These are phyloP conservation scores for Arachis monticola DNA, from an alignment of 331 rosid species.

Conservation along the genomic window DNA sequence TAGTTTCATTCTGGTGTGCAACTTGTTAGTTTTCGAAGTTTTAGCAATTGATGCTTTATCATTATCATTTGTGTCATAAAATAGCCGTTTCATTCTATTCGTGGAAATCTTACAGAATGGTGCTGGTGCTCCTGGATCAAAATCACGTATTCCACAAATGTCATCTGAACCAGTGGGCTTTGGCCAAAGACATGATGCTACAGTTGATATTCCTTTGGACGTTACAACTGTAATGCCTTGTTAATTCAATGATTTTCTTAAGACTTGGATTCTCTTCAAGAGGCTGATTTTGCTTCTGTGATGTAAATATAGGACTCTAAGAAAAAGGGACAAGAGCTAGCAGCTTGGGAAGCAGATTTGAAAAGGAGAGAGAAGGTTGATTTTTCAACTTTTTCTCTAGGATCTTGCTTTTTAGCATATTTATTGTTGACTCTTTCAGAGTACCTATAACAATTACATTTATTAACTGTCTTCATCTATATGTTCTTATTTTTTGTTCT, in stretches of 20 bases:
- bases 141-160: slow-evolving; percentile 68
- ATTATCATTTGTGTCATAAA: slow-evolving; percentile 15
- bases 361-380: slow-evolving; percentile 81
- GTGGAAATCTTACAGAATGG: slow-evolving; percentile 66
- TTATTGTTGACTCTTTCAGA: not conserved
- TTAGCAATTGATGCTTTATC: slow-evolving; percentile 22
- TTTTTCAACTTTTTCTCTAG: slow-evolving; percentile 1
- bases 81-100: slow-evolving; percentile 17
- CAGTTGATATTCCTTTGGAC: slow-evolving; percentile 90
- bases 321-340: slow-evolving; percentile 81
- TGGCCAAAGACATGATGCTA: slow-evolving; percentile 92
- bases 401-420: slow-evolving; percentile 21
- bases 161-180: slow-evolving; percentile 71
- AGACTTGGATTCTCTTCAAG: slow-evolving; percentile 21
- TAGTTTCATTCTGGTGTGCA: slow-evolving; percentile 19
- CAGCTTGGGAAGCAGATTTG: slow-evolving; percentile 91
- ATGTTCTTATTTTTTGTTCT: slow-evolving; percentile 24
- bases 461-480: slow-evolving; percentile 22
- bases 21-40: slow-evolving; percentile 7
- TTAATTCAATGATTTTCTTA: slow-evolving; percentile 28
- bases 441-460: slow-evolving; percentile 1
- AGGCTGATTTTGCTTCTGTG: slow-evolving; percentile 36
- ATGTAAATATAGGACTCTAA: slow-evolving; percentile 71
- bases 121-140: slow-evolving; percentile 63
- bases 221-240: slow-evolving; percentile 59